A percentile compares a stretch with the other conserved stretches of the same genome.
phyloP scores from a whole-genome alignment of 768 basidiomycete species.

The Agaricus blazei region DNA sequence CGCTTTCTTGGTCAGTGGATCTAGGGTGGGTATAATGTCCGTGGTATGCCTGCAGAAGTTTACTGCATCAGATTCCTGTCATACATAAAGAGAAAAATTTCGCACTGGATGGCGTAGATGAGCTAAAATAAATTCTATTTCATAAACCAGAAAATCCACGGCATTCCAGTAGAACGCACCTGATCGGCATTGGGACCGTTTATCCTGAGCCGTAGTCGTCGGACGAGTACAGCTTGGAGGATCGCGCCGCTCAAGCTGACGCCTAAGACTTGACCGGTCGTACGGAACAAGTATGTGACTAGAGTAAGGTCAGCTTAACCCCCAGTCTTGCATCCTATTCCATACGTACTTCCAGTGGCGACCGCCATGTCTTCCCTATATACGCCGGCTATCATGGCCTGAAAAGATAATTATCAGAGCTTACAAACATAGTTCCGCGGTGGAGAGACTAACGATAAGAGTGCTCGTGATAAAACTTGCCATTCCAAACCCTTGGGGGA shows the following conservation, averaged over 20 bases:
- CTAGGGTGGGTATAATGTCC: constrained; percentile 62
- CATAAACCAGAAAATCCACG: not conserved
- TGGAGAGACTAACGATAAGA: constrained; percentile 56
- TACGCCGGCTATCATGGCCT: constrained; percentile 88
- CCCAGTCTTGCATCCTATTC: constrained; percentile 32
- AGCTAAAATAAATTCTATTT: constrained; percentile 39
- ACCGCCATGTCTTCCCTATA: constrained; percentile 79
- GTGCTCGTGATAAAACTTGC: constrained; percentile 83
- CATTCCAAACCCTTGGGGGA: constrained; percentile 82
- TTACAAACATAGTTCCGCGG: constrained; percentile 9
- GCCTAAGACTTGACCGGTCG: constrained; percentile 92
- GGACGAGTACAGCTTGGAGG: constrained; percentile 72
- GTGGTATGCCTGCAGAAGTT: constrained; percentile 54
- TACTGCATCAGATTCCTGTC: not conserved
- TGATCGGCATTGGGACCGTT: constrained; percentile 68
- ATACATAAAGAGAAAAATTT: not conserved
- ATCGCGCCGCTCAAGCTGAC: constrained; percentile 85
- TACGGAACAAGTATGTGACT: constrained; percentile 94
- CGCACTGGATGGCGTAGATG: constrained; percentile 56
- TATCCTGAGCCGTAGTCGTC: constrained; percentile 69
- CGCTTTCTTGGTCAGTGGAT: constrained; percentile 46
- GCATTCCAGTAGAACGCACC: constrained; percentile 37
- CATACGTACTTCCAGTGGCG: constrained; percentile 74
- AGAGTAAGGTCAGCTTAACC: constrained; percentile 9
- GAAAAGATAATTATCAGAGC: constrained; percentile 11